phyloP scores from a whole-genome alignment of 148 eudicot species.

The Talinum fruticosum region DNA sequence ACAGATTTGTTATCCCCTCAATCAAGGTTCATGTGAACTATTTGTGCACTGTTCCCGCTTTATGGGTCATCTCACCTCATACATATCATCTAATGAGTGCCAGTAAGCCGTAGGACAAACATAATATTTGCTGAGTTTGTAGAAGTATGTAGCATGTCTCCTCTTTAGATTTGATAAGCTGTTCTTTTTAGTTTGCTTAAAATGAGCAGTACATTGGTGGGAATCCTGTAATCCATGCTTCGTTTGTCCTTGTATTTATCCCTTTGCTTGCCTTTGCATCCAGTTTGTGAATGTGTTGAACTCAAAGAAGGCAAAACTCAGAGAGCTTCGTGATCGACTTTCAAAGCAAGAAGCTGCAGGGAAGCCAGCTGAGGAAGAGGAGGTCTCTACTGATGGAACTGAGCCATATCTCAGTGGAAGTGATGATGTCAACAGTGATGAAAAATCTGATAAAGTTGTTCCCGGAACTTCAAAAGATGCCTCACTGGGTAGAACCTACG shows the following conservation, averaged over 20 bases:
- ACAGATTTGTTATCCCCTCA: too few species aligned
- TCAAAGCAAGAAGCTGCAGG: constrained; percentile 38
- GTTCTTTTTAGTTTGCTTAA: too few species aligned
- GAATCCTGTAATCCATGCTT: not conserved
- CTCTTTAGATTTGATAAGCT: too few species aligned
- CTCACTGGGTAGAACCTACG: constrained; percentile 33
- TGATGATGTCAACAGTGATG: constrained; percentile 37
- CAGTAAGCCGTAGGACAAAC: too few species aligned
- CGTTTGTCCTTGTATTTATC: not conserved
- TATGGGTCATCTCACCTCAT: too few species aligned
- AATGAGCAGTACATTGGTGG: too few species aligned
- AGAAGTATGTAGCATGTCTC: too few species aligned
- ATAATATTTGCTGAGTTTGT: too few species aligned
- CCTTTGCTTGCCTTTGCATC: constrained; percentile 12
- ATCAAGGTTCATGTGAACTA: too few species aligned
- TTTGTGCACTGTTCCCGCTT: too few species aligned
- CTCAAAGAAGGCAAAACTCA: constrained; percentile 85
- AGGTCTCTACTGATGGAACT: constrained; percentile 66
- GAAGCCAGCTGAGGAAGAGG: constrained; percentile 48
- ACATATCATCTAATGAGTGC: too few species aligned
- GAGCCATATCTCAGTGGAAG: constrained; percentile 47
- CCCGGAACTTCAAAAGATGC: constrained; percentile 40
- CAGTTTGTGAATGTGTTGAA: constrained; percentile 85
- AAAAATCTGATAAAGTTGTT: constrained; percentile 27
- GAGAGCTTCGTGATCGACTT: constrained; percentile 68